phyloP scores from a whole-genome alignment of 2,329 filamentous ascomycete species.

The Aspergillus persii region DNA sequence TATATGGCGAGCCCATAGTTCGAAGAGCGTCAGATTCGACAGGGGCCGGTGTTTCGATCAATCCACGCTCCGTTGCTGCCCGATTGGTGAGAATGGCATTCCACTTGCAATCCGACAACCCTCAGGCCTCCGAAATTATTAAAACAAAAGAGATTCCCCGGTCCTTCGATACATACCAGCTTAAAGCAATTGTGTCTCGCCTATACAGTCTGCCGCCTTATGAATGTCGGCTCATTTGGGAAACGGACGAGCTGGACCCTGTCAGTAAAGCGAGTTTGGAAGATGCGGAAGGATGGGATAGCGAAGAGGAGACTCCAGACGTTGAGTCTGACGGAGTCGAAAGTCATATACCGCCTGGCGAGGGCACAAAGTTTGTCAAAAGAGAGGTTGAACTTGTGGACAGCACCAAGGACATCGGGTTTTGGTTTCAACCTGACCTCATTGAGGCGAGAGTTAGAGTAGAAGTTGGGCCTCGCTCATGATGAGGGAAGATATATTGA shows the following conservation, averaged over 20 bases:
- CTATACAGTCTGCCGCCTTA: conserved; percentile 66
- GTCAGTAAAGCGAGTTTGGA: conserved; percentile 62
- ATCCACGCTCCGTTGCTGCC: conserved; percentile 79
- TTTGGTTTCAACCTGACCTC: conserved; percentile 68
- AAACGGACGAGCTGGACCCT: conserved; percentile 88
- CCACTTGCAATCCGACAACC: conserved; percentile 44
- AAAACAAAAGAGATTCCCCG: conserved; percentile 63
- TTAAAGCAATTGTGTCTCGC: conserved; percentile 74
- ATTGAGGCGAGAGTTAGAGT: conserved; percentile 69
- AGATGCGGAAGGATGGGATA: conserved; percentile 48
- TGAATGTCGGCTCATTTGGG: conserved; percentile 70
- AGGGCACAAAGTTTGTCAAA: conserved; percentile 60
- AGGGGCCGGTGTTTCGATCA: conserved; percentile 41
- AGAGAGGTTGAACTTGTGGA: conserved; percentile 77
- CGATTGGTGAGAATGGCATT: conserved; percentile 66
- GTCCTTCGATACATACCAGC: conserved; percentile 74
- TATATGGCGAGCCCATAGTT: conserved; percentile 71
- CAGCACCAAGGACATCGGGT: conserved; percentile 77
- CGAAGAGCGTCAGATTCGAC: conserved; percentile 49
- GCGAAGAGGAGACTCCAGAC: conserved; percentile 40
- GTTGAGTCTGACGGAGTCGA: conserved; percentile 18
- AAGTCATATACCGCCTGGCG: conserved; percentile 29
- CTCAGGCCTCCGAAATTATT: background rate
- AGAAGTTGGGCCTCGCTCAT: conserved; percentile 42
- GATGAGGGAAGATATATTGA: background rate